Evolutionary conservation across 2,329 filamentous ascomycete species (phyloP).

Genomic region (Penicillium hordei): DNA sequence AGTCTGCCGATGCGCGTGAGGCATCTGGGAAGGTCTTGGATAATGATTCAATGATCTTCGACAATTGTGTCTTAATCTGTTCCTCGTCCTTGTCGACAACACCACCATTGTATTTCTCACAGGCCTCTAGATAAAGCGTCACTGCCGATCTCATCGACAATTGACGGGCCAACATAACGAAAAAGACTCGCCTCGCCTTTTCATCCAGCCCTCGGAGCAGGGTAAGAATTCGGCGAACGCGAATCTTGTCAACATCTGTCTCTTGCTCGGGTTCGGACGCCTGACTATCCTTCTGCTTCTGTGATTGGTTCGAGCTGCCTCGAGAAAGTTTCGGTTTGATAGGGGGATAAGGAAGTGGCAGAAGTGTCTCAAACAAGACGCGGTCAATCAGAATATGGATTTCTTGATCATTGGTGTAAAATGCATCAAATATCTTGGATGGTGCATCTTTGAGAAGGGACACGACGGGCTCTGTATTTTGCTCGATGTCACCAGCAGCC

Average conservation of each 20-base stretch:
- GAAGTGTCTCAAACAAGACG: constrained; percentile 79
- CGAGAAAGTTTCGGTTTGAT: constrained; percentile 56
- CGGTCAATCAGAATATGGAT: constrained; percentile 81
- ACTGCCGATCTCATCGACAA: constrained; percentile 71
- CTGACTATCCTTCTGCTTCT: constrained; percentile 49
- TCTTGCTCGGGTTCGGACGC: constrained; percentile 39
- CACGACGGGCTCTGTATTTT: constrained; percentile 73
- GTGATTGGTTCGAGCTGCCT: constrained; percentile 54
- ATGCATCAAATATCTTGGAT: constrained; percentile 79
- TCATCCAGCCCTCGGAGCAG: constrained; percentile 75
- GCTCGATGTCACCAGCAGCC: constrained; percentile 79
- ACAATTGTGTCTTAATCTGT: constrained; percentile 67
- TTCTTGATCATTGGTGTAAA: constrained; percentile 85
- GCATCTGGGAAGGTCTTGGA: constrained; percentile 75
- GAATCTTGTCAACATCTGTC: constrained; percentile 59
- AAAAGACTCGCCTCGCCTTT: constrained; percentile 81
- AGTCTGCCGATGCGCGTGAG: constrained; percentile 68
- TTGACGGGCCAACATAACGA: constrained; percentile 78
- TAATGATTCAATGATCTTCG: constrained; percentile 70
- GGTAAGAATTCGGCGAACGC: constrained; percentile 80
- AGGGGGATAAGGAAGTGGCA: constrained; percentile 86
- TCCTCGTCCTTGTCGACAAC: constrained; percentile 68
- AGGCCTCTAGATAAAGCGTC: constrained; percentile 74
- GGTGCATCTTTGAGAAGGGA: constrained; percentile 78
- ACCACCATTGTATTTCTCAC: constrained; percentile 86